Percentiles rank a stretch among this genome's conserved stretches.
Conservation (phyloP, 129 eudicot genomes). For the Calendula officinalis region DNA sequence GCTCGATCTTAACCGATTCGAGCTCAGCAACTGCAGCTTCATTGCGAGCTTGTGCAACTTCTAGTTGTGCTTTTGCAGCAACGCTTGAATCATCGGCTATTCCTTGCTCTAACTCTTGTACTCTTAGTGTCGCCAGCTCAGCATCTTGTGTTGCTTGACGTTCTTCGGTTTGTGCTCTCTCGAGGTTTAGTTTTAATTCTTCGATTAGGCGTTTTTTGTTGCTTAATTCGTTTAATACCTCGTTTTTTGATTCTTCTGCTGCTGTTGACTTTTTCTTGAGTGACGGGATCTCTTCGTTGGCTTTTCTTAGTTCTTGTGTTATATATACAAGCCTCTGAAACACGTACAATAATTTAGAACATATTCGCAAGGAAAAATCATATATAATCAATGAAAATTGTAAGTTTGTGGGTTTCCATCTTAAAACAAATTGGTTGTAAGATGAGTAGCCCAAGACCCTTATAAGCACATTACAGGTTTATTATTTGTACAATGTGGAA, state of each 20-base stretch:
- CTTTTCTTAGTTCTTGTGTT: conserved; percentile 62
- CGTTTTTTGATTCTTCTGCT: conserved; percentile 65
- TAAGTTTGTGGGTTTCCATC: no score
- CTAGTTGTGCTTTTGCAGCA: conserved; percentile 80
- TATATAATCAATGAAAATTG: neutral
- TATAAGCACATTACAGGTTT: no score
- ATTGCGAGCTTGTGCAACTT: conserved; percentile 73
- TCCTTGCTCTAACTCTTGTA: conserved; percentile 88
- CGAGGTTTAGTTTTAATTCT: conserved; percentile 72
- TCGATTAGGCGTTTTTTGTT: conserved; percentile 70
- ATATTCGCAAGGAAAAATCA: conserved; percentile 1
- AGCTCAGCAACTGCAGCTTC: conserved; percentile 62
- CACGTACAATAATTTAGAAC: neutral
- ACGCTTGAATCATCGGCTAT: conserved; percentile 67
- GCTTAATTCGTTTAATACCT: conserved; percentile 65
- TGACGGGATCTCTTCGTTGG: conserved; percentile 64
- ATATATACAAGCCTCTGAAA: conserved; percentile 66
- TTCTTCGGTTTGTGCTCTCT: conserved; percentile 75
- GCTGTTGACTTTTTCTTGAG: conserved; percentile 55
- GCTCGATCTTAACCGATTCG: conserved; percentile 44
- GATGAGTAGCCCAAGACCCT: no score
- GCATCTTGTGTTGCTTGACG: conserved; percentile 82
- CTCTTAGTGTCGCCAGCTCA: conserved; percentile 72
- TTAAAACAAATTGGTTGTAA: no score
- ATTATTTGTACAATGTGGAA: no score